Conservation (phyloP, 768 basidiomycete genomes). For the Lactarius akahatsu region DNA sequence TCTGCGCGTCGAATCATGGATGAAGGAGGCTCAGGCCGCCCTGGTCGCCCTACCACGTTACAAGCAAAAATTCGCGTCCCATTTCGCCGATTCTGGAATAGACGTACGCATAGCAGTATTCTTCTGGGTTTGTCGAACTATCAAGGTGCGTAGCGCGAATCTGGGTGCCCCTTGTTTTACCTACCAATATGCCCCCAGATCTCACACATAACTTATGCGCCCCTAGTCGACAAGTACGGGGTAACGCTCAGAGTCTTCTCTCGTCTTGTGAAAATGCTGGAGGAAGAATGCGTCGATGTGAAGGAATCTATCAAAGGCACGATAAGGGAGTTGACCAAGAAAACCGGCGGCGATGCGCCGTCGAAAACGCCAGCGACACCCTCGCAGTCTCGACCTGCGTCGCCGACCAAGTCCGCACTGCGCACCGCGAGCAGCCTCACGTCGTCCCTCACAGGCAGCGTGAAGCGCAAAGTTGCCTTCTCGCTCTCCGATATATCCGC, state of each 20-base stretch:
- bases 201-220: neutral
- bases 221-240: slow-evolving; percentile 10
- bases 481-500: slow-evolving; percentile 14
- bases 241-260: slow-evolving; percentile 8
- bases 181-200: neutral
- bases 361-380: slow-evolving; percentile 11
- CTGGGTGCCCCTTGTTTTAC: neutral
- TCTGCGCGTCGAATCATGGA: slow-evolving; percentile 23
- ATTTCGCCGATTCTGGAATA: neutral
- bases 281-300: slow-evolving; percentile 16
- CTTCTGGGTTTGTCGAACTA: slow-evolving; percentile 24
- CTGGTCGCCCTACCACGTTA: slow-evolving; percentile 21
- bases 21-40: slow-evolving; percentile 21
- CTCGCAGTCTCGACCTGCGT: slow-evolving; percentile 17
- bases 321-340: slow-evolving; percentile 18
- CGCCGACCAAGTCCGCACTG: slow-evolving; percentile 27
- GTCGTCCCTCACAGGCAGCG: slow-evolving; percentile 6
- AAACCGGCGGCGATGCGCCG: neutral
- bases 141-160: slow-evolving; percentile 26
- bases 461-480: slow-evolving; percentile 28
- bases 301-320: slow-evolving; percentile 10
- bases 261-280: slow-evolving; percentile 13
- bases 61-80: neutral
- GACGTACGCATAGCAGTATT: slow-evolving; percentile 24
- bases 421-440: slow-evolving; percentile 10